Base-by-base conservation (phyloP, 192 early-diverging fungal species). In the Kickxella alabastrina region DNA sequence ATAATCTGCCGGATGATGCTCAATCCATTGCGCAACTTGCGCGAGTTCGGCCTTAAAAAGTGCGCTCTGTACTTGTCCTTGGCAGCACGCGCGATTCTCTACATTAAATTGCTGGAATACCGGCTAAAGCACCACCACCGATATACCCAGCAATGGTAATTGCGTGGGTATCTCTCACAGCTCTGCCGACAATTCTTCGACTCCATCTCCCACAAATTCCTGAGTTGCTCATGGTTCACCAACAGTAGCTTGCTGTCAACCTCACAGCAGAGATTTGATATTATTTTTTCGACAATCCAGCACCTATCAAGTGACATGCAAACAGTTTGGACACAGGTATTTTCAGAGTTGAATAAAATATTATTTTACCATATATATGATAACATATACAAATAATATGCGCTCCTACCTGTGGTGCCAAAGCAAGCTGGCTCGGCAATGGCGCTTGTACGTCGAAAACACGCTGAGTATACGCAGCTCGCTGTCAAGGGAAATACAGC, bases 81-180 rank as follows among this genome's bases (percentile, higher is more conserved):
- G 46, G 29, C n/a, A n/a, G n/a, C n/a, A n/a, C n/a, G n/a, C n/a
- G n/a, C n/a, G n/a, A n/a, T n/a, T n/a, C n/a, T n/a, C n/a, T n/a
- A n/a, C n/a, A n/a, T n/a, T n/a, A n/a, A n/a, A n/a, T n/a, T n/a
- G n/a, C n/a, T n/a, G n/a, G n/a, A n/a, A n/a, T n/a, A n/a, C 31
- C 34, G 27, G 25, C 35, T 18, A 21, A 48, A 48, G 40, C 38
- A 50, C 70, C 70, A 73, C 70, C 70, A 73, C 15, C 70, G 52
- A 38, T 65, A 73, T 6, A 66, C 70, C 70, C 70, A 73, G 59
- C 70, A 73, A 28, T 73, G 63, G 45, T 73, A 73, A 54, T 73
- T 73, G 17, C 70, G 70, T 10, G 63, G 63, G 28, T 73, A 66
- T 21, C 43, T 39, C 25, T 54, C 50, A 29, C 70, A 66, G 22